Conservation (phyloP, 2,329 filamentous ascomycete species). For the Acrocalymma vagum region DNA sequence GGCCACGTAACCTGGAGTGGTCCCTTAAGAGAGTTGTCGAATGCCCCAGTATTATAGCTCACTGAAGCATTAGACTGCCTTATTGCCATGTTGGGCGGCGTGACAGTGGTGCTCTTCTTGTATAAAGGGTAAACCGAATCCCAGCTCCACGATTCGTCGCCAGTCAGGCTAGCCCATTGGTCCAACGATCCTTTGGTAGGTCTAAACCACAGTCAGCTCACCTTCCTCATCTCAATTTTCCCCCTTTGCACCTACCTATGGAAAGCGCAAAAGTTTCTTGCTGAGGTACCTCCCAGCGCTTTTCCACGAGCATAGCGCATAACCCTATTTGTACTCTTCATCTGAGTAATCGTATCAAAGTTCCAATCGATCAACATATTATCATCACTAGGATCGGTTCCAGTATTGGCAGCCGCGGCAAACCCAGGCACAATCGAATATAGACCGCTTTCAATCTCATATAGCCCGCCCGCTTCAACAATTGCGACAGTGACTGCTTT, state of each 20-base stretch:
- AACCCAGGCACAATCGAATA: conserved; percentile 22
- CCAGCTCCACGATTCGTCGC: conserved; percentile 38
- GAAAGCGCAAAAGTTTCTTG: conserved; percentile 20
- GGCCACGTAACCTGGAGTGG: conserved; percentile 27
- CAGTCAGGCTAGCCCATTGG: conserved; percentile 38
- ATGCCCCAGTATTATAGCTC: conserved; percentile 17
- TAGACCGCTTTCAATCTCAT: conserved; percentile 34
- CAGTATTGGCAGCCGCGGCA: conserved; percentile 8
- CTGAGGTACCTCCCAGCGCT: conserved; percentile 40
- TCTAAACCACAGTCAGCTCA: conserved; percentile 36
- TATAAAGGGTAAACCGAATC: conserved; percentile 37
- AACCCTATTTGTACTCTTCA: conserved; percentile 18
- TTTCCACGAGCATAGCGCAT: conserved; percentile 41
- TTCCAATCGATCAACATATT: conserved; percentile 39
- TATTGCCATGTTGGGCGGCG: conserved; percentile 23
- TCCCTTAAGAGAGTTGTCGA: conserved; percentile 12
- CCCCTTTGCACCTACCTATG: neutral
- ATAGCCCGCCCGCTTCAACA: conserved; percentile 36
- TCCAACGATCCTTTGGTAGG: conserved; percentile 23
- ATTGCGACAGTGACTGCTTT: conserved; percentile 23
- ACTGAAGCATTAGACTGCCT: conserved; percentile 21
- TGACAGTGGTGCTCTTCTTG: conserved; percentile 39
- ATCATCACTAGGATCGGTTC: conserved; percentile 21
- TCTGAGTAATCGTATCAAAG: conserved; percentile 37
- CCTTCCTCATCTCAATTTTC: conserved; percentile 28